Evolutionary conservation across 2,329 filamentous ascomycete species (phyloP).

Genomic region (Immersiporthe knoxdaviesiana): DNA sequence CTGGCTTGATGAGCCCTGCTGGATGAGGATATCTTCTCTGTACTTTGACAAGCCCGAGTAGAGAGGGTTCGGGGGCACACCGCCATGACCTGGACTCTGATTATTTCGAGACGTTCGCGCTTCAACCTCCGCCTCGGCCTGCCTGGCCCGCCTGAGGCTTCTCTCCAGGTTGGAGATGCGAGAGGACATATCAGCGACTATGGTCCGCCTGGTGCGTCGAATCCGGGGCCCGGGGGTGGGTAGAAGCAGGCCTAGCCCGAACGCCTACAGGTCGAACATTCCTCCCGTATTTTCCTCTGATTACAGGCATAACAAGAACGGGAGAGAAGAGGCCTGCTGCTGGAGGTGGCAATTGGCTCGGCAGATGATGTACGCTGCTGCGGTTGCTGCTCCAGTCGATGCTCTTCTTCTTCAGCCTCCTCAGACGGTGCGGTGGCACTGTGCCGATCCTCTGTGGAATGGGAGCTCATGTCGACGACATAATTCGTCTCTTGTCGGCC

Average conservation of each 20-base stretch:
- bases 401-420: background rate
- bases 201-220: slow-evolving; percentile 35
- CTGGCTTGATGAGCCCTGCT: slow-evolving; percentile 40
- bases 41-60: slow-evolving; percentile 3
- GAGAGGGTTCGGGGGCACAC: background rate
- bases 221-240: slow-evolving; percentile 34
- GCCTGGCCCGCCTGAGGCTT: slow-evolving; percentile 32
- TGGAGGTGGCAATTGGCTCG: background rate
- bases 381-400: background rate
- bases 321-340: background rate
- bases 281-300: slow-evolving; percentile 37
- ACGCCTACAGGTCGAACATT: slow-evolving; percentile 35
- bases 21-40: slow-evolving; percentile 37
- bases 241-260: slow-evolving; percentile 38
- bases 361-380: background rate
- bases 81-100: background rate
- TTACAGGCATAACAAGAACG: slow-evolving; percentile 41
- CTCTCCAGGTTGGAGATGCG: slow-evolving; percentile 42
- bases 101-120: slow-evolving; percentile 4
- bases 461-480: background rate
- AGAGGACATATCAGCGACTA: slow-evolving; percentile 40
- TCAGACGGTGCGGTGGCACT: background rate
- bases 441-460: background rate
- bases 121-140: slow-evolving; percentile 11
- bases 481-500: background rate